Evolutionary conservation across 495 filamentous ascomycete species (phyloP), one percentile per base, ranked within the genome.

Genomic region (Xeromyces bisporus): DNA sequence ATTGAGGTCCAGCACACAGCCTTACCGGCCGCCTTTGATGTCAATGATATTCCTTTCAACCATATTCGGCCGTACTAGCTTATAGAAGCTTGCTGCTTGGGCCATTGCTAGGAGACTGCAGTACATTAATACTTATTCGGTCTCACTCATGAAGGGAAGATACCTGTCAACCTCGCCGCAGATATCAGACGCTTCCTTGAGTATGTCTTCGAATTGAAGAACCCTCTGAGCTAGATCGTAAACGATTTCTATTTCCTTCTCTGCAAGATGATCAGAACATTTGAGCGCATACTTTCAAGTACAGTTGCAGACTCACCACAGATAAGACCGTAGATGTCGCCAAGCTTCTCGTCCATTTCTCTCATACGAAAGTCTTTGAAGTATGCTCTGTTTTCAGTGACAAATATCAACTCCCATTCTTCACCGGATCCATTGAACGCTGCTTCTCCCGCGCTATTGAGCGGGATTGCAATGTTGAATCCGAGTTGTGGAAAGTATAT

Each of bases 401-500:
- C 60, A 43, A 96, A 93, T 41, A 80, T 77, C 28, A 69, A 60
- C 31, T 82, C 71, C 89, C 91, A 97, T 0, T 62, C 54, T 6
- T 58, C 41, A 0, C 64, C 56, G 23, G 66, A 56, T 3, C 83
- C 81, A 32, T 70, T 62, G 43, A 77, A 96, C 0, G 71, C 58
- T 0, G 73, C 69, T 31, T 64, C 55, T 0, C 76, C 75, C 5
- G 61, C 48, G 11, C 62, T 55, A 42, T 85, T 71, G 7, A 78
- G 50, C 1, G 67, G 65, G 14, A 93, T 73, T 0, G 76, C 74
- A 15, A 84, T 79, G 11, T 94, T 68, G 51, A 92, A 97, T 2
- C 89, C 91, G 9, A 93, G 66, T 44, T 92, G 82, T 7, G 84
- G 85, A 41, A 93, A 83, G 48, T 86, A 86, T 13, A 91, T 77